Base-by-base conservation (phyloP, 139 green algal species). In the Dunaliella primolecta region DNA sequence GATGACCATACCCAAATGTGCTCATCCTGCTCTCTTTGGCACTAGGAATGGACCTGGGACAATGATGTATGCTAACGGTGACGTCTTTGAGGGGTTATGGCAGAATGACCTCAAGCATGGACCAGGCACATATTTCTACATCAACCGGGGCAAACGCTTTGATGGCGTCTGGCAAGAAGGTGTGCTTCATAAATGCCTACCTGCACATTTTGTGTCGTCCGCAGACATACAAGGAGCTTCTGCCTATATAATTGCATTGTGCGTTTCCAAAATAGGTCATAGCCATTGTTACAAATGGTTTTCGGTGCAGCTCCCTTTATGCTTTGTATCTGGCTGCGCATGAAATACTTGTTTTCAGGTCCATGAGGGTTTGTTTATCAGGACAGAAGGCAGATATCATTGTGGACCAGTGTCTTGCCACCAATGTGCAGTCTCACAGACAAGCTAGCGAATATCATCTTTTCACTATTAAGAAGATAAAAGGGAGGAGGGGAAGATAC, bases 61-160 rank as follows among this genome's bases (percentile, higher is more conserved):
- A 35, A 85, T 93, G 86, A 92, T 88, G 84, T 92, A 92, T 57
- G 89, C 80, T 27, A 94, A 90, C 81, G 93, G 93, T 0, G 93
- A 95, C 77, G 78, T 92, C 75, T 96, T 93, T 82, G 90, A 92
- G 64, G 93, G 93, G 2, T 23, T 90, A 33, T 96, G 93, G 93
- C 78, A 75, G 0, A n/a, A 87, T 33, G 93, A 95, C 82, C 31
- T 89, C n/a, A 96, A 94, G 88, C 86, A 95, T 78, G 93, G 93
- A 2, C 81, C 89, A 25, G 93, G 93, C 3, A 90, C 84, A 23
- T 93, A 88, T 82, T 93, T 92, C 80, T 93, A 91, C 86, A 92
- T 92, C 82, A 85, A 32, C 55, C 92, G 91, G 72, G 90, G 88
- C 25, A 84, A 78, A 36, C 77, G 71, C 27, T 84, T 78, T 83